Evolutionary conservation across 2,329 filamentous ascomycete species (phyloP).

Genomic region (Aspergillus fumigatus): DNA sequence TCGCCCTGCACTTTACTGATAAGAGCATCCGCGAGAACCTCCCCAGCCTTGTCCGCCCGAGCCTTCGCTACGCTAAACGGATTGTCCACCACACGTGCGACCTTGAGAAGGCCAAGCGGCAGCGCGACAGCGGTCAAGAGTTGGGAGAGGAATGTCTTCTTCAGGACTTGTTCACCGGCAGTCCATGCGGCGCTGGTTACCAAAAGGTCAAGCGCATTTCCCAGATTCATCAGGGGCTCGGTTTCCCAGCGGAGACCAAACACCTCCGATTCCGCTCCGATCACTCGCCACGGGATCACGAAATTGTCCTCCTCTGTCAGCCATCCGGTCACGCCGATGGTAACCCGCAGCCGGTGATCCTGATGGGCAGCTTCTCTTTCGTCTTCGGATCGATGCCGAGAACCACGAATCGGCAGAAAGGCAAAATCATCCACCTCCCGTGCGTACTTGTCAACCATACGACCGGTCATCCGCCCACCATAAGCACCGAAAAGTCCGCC

Average conservation of each 20-base stretch:
- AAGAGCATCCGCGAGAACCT: slow-evolving; percentile 74
- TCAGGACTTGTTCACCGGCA: slow-evolving; percentile 71
- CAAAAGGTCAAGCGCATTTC: slow-evolving; percentile 70
- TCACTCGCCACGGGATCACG: slow-evolving; percentile 70
- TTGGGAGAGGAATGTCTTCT: slow-evolving; percentile 64
- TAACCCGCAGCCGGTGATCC: slow-evolving; percentile 70
- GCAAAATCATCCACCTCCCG: slow-evolving; percentile 85
- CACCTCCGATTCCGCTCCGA: slow-evolving; percentile 69
- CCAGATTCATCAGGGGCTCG: slow-evolving; percentile 70
- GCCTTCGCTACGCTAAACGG: slow-evolving; percentile 74
- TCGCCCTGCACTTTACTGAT: slow-evolving; percentile 80
- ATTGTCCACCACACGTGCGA: slow-evolving; percentile 70
- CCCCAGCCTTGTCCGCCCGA: slow-evolving; percentile 73
- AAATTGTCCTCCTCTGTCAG: slow-evolving; percentile 67
- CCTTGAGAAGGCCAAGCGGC: slow-evolving; percentile 63
- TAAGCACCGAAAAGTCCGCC: slow-evolving; percentile 91
- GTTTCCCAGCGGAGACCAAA: slow-evolving; percentile 84
- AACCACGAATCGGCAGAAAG: slow-evolving; percentile 67
- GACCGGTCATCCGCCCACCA: slow-evolving; percentile 72
- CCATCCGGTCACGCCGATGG: slow-evolving; percentile 80
- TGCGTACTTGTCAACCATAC: slow-evolving; percentile 84
- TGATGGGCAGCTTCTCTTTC: slow-evolving; percentile 41
- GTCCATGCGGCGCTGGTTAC: slow-evolving; percentile 76
- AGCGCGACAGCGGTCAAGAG: slow-evolving; percentile 63
- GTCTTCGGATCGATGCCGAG: slow-evolving; percentile 43